A percentile compares a stretch with the other conserved stretches of the same genome.
Evolutionary conservation across 2,329 filamentous ascomycete genomes (phyloP).

Genomic region (Neonectria punicea): DNA sequence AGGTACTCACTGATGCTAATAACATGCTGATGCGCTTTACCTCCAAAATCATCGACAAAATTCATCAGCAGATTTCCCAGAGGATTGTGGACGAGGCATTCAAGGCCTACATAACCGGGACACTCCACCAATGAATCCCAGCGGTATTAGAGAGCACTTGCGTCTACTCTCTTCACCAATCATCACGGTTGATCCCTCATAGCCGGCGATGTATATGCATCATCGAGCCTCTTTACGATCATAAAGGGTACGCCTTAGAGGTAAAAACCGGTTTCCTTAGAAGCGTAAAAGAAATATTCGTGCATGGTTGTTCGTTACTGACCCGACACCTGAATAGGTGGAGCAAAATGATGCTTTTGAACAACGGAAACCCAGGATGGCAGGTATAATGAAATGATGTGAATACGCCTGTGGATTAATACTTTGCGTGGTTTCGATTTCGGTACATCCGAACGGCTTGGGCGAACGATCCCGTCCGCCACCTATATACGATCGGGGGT

Average conservation of each 20-base stretch:
- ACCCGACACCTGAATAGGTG: background rate
- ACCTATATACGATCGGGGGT: too few species aligned
- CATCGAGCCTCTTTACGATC: background rate
- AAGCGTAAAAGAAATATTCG: background rate
- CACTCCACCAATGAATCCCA: background rate
- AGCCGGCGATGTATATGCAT: background rate
- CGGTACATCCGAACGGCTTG: too few species aligned
- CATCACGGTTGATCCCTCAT: background rate
- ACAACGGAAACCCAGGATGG: background rate
- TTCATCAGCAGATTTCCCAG: conserved; percentile 40
- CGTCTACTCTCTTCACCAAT: background rate
- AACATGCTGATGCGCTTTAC: conserved; percentile 45
- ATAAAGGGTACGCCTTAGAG: background rate
- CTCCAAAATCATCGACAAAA: conserved; percentile 36
- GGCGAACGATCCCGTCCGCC: too few species aligned
- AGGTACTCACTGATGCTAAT: conserved; percentile 41
- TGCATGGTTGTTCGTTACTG: background rate
- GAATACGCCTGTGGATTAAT: too few species aligned
- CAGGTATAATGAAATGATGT: too few species aligned
- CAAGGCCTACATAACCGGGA: conserved; percentile 19
- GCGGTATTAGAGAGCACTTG: background rate
- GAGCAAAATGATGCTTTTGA: background rate
- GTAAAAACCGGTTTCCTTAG: background rate
- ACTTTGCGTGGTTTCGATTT: too few species aligned
- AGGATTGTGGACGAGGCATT: conserved; percentile 43